Evolutionary conservation across 352 stramenopile species (phyloP).

Genomic region (Phytophthora crassamura): DNA sequence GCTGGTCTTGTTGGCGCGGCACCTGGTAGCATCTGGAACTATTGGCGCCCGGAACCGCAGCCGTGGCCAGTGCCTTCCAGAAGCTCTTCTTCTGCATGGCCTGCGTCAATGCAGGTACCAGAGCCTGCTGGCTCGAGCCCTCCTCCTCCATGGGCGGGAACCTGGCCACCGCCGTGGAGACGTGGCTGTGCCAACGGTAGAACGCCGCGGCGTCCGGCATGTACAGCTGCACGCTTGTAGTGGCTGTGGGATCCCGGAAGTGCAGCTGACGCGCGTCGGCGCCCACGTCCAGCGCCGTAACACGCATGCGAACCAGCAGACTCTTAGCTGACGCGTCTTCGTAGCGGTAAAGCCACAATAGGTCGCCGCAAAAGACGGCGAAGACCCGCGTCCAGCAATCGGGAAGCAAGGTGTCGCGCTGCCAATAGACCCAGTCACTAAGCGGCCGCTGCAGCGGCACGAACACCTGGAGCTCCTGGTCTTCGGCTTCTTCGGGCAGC

Average conservation of each 20-base stretch:
- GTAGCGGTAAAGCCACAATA: slow-evolving; percentile 53
- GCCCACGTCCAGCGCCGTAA: slow-evolving; percentile 26
- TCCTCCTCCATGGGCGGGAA: slow-evolving; percentile 19
- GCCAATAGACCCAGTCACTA: slow-evolving; percentile 58
- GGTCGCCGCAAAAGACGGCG: slow-evolving; percentile 43
- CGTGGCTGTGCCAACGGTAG: slow-evolving; percentile 34
- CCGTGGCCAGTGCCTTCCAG: slow-evolving; percentile 27
- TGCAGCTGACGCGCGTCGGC: slow-evolving; percentile 28
- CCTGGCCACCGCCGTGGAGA: slow-evolving; percentile 21
- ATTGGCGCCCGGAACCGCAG: slow-evolving; percentile 6
- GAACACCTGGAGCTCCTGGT: slow-evolving; percentile 25
- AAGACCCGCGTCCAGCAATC: slow-evolving; percentile 60
- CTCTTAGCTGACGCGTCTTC: slow-evolving; percentile 45
- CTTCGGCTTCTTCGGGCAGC: slow-evolving; percentile 5
- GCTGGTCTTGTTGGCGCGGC: slow-evolving; percentile 5
- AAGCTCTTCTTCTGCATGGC: slow-evolving; percentile 30
- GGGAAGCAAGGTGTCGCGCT: slow-evolving; percentile 42
- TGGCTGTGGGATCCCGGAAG: slow-evolving; percentile 21
- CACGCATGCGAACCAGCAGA: slow-evolving; percentile 35
- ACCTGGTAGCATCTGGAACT: slow-evolving; percentile 7
- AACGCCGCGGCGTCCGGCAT: slow-evolving; percentile 29
- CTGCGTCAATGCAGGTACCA: slow-evolving; percentile 12
- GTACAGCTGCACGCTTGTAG: slow-evolving; percentile 30
- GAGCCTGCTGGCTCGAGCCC: not conserved
- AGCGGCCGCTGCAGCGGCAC: slow-evolving; percentile 26